Percentiles rank a stretch among this genome's conserved stretches.
These are phyloP conservation scores for Mediolabrus comicus DNA, from an alignment of 108 stramenopile species.

Conservation along the genomic window DNA sequence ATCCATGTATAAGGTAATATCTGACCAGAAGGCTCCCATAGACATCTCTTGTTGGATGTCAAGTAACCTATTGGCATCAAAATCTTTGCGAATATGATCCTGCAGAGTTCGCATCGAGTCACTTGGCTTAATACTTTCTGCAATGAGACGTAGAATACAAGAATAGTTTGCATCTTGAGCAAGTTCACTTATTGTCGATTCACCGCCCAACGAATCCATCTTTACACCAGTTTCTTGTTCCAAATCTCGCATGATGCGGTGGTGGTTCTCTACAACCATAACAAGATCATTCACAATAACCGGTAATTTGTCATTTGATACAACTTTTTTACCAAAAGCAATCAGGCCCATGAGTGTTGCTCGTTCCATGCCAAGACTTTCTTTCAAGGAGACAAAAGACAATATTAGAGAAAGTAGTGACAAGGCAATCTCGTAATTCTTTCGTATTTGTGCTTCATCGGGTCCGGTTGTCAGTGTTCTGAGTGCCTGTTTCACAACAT, in stretches of 20 bases:
- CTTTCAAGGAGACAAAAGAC: conserved; percentile 65
- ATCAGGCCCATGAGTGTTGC: conserved; percentile 57
- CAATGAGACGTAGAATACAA: conserved; percentile 25
- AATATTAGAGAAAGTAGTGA: conserved; percentile 49
- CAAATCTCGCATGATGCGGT: conserved; percentile 43
- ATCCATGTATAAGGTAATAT: conserved; percentile 71
- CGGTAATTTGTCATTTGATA: conserved; percentile 9
- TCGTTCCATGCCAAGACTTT: conserved; percentile 68
- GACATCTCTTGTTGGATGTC: conserved; percentile 37
- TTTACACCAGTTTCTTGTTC: conserved; percentile 29
- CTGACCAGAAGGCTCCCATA: conserved; percentile 55
- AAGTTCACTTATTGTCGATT: background rate
- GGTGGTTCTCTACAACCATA: conserved; percentile 70
- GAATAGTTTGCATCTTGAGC: conserved; percentile 22
- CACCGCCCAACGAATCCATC: background rate
- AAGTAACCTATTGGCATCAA: conserved; percentile 31
- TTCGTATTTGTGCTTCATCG: background rate
- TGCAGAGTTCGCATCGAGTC: conserved; percentile 39
- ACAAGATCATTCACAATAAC: conserved; percentile 61
- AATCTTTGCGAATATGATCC: conserved; percentile 31
- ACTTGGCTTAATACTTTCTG: conserved; percentile 35
- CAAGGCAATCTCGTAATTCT: conserved; percentile 16
- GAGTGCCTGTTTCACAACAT: background rate
- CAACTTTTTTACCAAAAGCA: conserved; percentile 15
- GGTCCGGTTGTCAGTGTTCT: background rate